Evolutionary conservation across 2,329 filamentous ascomycete species (phyloP).

Genomic region (Trichophyton simii): DNA sequence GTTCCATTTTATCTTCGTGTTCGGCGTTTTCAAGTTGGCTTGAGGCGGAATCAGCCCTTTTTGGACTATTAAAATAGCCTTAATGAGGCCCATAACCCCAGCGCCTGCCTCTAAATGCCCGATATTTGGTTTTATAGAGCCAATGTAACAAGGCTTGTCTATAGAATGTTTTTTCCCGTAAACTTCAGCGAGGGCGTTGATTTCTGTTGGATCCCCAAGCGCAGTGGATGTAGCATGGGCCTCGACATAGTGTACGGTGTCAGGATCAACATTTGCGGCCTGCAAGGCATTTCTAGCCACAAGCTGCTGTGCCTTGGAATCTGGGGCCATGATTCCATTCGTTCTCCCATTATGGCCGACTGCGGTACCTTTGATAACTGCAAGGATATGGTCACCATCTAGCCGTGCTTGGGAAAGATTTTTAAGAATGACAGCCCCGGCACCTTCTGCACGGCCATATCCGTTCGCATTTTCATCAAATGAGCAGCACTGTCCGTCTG

Average conservation of each 20-base stretch:
- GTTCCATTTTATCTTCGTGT: slow-evolving; percentile 6
- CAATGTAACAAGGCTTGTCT: slow-evolving; percentile 3
- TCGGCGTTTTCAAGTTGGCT: neutral
- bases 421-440: slow-evolving; percentile 56
- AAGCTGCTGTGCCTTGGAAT: slow-evolving; percentile 19
- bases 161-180: neutral
- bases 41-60: slow-evolving; percentile 14
- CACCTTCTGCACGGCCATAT: slow-evolving; percentile 52
- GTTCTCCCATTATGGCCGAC: slow-evolving; percentile 23
- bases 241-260: slow-evolving; percentile 64
- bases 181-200: neutral
- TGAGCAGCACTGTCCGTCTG: slow-evolving; percentile 34
- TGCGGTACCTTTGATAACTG: slow-evolving; percentile 45
- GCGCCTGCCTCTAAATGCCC: slow-evolving; percentile 19
- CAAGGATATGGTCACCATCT: slow-evolving; percentile 49
- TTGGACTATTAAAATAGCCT: slow-evolving; percentile 20
- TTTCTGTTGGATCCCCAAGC: slow-evolving; percentile 21
- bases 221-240: slow-evolving; percentile 55
- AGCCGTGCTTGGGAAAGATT: slow-evolving; percentile 59
- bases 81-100: slow-evolving; percentile 23
- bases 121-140: slow-evolving; percentile 24
- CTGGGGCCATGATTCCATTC: slow-evolving; percentile 24
- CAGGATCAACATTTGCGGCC: slow-evolving; percentile 21
- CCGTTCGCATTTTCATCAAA: slow-evolving; percentile 48
- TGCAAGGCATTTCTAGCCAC: slow-evolving; percentile 19